These are phyloP conservation scores for Amanita phalloides DNA, from an alignment of 768 basidiomycete species.

Conservation along the genomic window DNA sequence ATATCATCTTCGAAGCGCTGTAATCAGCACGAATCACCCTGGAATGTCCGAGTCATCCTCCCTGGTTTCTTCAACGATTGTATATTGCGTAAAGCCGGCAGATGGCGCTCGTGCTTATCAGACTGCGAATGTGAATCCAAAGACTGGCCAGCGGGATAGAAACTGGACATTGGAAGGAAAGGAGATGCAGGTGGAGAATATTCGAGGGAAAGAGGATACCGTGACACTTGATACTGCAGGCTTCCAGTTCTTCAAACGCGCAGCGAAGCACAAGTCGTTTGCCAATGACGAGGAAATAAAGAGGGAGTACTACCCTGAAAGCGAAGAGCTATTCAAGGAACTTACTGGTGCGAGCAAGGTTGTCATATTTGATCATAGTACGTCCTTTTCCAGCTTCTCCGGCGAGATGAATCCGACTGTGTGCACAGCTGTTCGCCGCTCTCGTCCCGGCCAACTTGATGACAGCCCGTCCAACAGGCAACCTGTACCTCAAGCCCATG, in stretches of 20 bases:
- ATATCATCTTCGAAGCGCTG: too few species aligned
- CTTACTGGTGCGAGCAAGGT: constrained; percentile 49
- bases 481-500: constrained; percentile 26
- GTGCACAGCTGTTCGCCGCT: constrained; percentile 24
- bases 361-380: constrained; percentile 54
- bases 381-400: constrained; percentile 11
- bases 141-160: constrained; percentile 20
- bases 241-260: constrained; percentile 31
- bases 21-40: neutral
- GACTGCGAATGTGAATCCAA: constrained; percentile 22
- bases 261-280: constrained; percentile 38
- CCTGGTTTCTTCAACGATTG: constrained; percentile 19
- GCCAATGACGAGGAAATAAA: constrained; percentile 38
- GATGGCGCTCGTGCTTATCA: constrained; percentile 31
- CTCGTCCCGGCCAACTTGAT: constrained; percentile 18
- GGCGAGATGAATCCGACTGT: neutral
- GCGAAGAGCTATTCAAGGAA: constrained; percentile 44
- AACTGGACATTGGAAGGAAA: constrained; percentile 23
- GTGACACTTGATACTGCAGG: constrained; percentile 38
- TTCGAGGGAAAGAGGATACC: constrained; percentile 37
- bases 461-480: constrained; percentile 19
- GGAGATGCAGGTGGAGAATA: constrained; percentile 36
- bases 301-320: constrained; percentile 51
- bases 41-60: neutral
- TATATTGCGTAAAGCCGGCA: constrained; percentile 25